phyloP scores from a whole-genome alignment of 1,139 yeast genomes.

The Arxiozyma heterogenica region DNA sequence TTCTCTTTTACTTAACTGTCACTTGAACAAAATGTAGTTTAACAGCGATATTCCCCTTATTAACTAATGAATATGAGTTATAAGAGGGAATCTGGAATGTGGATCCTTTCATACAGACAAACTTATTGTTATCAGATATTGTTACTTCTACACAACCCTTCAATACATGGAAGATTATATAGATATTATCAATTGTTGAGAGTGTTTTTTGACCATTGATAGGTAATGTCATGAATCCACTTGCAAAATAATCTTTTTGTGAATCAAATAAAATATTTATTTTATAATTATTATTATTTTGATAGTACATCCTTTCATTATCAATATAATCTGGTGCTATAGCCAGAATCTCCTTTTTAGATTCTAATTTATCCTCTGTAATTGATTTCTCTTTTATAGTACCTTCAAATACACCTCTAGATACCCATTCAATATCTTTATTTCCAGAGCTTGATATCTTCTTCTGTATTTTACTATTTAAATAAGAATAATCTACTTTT shows the following conservation, averaged over 20 bases:
- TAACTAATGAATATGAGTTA: constrained; percentile 55
- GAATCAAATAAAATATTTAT: constrained; percentile 61
- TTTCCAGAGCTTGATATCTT: background rate
- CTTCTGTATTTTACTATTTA: background rate
- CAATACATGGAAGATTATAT: constrained; percentile 66
- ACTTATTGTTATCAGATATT: constrained; percentile 43
- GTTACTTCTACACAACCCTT: constrained; percentile 64
- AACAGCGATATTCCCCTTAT: constrained; percentile 47
- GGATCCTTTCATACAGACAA: constrained; percentile 63
- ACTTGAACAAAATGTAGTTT: constrained; percentile 66
- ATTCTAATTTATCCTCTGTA: constrained; percentile 10
- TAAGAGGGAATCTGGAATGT: constrained; percentile 73
- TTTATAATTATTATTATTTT: constrained; percentile 47
- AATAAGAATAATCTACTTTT: background rate
- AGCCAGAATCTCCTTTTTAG: constrained; percentile 43
- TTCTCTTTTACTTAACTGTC: background rate
- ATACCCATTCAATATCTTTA: constrained; percentile 47
- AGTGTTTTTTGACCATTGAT: constrained; percentile 53
- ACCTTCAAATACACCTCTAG: constrained; percentile 39
- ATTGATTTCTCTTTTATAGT: constrained; percentile 19
- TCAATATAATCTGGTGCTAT: constrained; percentile 55
- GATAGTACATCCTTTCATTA: constrained; percentile 35
- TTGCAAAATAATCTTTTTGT: constrained; percentile 58
- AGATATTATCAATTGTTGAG: constrained; percentile 57
- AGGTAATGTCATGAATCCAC: constrained; percentile 67